Conservation (phyloP, 2,329 filamentous ascomycete species). For the Aureobasidium uvarum region DNA sequence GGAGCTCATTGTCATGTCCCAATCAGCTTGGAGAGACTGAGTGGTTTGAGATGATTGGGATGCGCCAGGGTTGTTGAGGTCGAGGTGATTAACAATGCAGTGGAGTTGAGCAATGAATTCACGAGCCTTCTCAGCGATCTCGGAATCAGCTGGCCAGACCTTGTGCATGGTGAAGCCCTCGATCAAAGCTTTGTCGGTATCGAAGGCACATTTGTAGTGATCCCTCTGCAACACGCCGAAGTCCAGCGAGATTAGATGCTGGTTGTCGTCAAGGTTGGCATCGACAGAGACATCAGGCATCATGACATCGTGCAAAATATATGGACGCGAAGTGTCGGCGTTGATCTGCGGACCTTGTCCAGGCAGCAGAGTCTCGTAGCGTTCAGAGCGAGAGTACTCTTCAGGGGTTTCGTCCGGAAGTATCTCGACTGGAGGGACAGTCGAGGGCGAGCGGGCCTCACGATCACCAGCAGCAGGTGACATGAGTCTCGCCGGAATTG, state of each 20-base stretch:
- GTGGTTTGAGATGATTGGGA: slow-evolving; percentile 34
- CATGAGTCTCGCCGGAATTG: slow-evolving; percentile 21
- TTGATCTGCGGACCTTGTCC: slow-evolving; percentile 28
- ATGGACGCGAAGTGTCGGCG: neutral
- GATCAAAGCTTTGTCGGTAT: slow-evolving; percentile 31
- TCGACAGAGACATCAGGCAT: neutral
- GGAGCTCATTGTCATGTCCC: slow-evolving; percentile 38
- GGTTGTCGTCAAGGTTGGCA: slow-evolving; percentile 1
- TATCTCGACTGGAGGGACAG: slow-evolving; percentile 36
- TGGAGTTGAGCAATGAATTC: slow-evolving; percentile 33
- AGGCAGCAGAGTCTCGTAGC: slow-evolving; percentile 38
- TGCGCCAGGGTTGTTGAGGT: slow-evolving; percentile 38
- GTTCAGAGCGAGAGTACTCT: slow-evolving; percentile 38
- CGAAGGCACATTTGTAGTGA: slow-evolving; percentile 34
- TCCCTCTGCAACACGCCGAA: slow-evolving; percentile 37
- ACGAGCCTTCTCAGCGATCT: slow-evolving; percentile 10
- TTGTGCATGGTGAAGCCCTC: slow-evolving; percentile 30
- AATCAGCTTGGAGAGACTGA: slow-evolving; percentile 35
- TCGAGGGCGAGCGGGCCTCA: slow-evolving; percentile 36
- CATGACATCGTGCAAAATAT: neutral
- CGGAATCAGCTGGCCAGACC: slow-evolving; percentile 24
- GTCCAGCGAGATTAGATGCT: slow-evolving; percentile 35
- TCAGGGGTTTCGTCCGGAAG: slow-evolving; percentile 33
- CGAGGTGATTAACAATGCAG: slow-evolving; percentile 30
- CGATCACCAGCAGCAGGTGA: slow-evolving; percentile 20